Evolutionary conservation across 164 flowering plant genomes (phyloP), one percentile per base, ranked within the genome.

Genomic region (Stephania japonica): DNA sequence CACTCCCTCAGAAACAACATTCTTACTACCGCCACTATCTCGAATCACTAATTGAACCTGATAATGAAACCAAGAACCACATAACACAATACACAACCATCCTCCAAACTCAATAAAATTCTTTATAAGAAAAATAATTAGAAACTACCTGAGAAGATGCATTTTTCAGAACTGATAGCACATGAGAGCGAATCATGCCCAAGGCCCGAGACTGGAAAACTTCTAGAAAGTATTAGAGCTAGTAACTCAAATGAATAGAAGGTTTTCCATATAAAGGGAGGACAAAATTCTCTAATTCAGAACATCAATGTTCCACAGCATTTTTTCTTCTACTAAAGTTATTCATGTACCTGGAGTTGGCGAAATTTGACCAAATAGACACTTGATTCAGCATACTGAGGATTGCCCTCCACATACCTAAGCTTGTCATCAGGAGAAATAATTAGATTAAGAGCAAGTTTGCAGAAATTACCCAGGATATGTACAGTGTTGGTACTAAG

Each of bases 351-450:
- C 98, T 95, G 99, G 42, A 93, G 91, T 76, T 93, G 99, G 56
- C 92, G 88, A 82, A 95, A 95, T 19, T 75, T 81, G 75, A 93
- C 89, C 88, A 90, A 80, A 82, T 91, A 95, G 74, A 95, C 93
- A 85, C 89, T 84, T 64, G 98, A 93, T 84, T 95, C 99, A 26
- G 97, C 97, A 87, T 89, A 95, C 66, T 95, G 99, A 32, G 97
- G 94, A 85, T 93, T 95, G 80, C 83, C 86, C 76, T 93, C 97
- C 71, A 93, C 94, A 88, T 91, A 95, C 84, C 99, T 95, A 78
- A 53, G 75, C 62, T 69, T 56, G 50, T 59, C 72, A 72, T 65
- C 47, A 11, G 14, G 18, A 23, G 68, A 68, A 72, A 32, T 0
- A 64, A 62, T 68, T 38, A 75, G 56, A 38, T 67, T 25, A 65